Base-by-base conservation (phyloP, 116 monocot genomes). In the Trichopus zeylanicus region DNA sequence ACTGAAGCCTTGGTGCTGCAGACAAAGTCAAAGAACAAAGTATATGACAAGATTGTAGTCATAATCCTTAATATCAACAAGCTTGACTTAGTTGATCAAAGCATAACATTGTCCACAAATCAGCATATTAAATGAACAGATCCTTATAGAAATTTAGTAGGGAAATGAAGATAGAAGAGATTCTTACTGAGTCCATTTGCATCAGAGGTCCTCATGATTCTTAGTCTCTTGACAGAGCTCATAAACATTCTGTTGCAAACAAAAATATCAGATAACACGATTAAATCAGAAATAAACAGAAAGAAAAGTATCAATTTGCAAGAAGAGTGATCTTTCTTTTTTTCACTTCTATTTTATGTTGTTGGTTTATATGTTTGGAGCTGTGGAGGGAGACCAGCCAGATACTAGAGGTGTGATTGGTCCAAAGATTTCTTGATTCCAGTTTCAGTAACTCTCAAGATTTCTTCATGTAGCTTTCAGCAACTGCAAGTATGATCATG, bases 1-100 rank as follows among this genome's bases (percentile, higher is more conserved):
- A 55, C 33, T 70, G 70, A 48, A 62, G 47, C 47, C 56, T 62
- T 38, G 70, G 62, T 19, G 54, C 70, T 70, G 70, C 70, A 62
- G 22, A 7, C 23, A 48, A 67, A 31, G 16, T 7, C 25, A 7
- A 24, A 22, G 6, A 49, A 49, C 19, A 49, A 49, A 49, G 22
- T 3, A 1, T 19, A 2, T 10, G 10, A 35, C 10, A 35, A 5
- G 5, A 35, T 5, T 6, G 34, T 5, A 35, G 34, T 6, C 34
- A 35, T 6, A 10, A 6, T 10, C 34, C 5, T 35, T 5, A 5
- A 35, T 10, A 35, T 35, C 10, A 35, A 6, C 34, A 5, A 10
- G 34, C 34, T 35, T 10, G 10, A 35, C 34, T 35, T 6, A 35
- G 10, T 10, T 35, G 10, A 10, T 35, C 10, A 6, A 35, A 35